Conservation (phyloP, 768 basidiomycete species). For the Lentinula edodes region DNA sequence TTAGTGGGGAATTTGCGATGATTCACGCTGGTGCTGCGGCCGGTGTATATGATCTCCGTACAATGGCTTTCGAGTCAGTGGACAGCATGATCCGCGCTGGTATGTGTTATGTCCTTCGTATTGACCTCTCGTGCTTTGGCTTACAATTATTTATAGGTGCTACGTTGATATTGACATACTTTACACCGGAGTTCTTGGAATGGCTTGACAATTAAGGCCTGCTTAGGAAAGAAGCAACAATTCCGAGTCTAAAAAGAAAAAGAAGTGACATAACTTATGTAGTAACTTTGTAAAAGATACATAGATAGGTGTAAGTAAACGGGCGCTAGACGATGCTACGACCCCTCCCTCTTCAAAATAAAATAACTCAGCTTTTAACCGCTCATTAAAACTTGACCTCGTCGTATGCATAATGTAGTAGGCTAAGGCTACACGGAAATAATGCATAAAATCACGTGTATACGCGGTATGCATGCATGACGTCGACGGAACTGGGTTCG, state of each 20-base stretch:
- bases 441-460: background rate
- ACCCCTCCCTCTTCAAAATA: too few species aligned
- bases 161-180: slow-evolving; percentile 88
- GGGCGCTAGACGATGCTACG: background rate
- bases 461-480: background rate
- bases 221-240: too few species aligned
- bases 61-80: slow-evolving; percentile 91
- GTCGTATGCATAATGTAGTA: too few species aligned
- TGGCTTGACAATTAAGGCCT: slow-evolving; percentile 47
- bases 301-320: too few species aligned
- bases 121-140: background rate
- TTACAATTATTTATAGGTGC: slow-evolving; percentile 47
- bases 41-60: slow-evolving; percentile 87
- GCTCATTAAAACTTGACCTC: too few species aligned
- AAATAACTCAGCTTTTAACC: too few species aligned
- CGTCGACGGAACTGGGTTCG: background rate
- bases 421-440: too few species aligned
- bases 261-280: too few species aligned
- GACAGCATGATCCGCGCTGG: slow-evolving; percentile 93
- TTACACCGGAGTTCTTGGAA: slow-evolving; percentile 94
- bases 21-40: slow-evolving; percentile 88
- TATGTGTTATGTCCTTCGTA: slow-evolving; percentile 25
- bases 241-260: background rate
- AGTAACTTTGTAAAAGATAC: too few species aligned
- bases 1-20: slow-evolving; percentile 98